phyloP scores from a whole-genome alignment of 257 asterid species.

The Galeopsis tetrahit region DNA sequence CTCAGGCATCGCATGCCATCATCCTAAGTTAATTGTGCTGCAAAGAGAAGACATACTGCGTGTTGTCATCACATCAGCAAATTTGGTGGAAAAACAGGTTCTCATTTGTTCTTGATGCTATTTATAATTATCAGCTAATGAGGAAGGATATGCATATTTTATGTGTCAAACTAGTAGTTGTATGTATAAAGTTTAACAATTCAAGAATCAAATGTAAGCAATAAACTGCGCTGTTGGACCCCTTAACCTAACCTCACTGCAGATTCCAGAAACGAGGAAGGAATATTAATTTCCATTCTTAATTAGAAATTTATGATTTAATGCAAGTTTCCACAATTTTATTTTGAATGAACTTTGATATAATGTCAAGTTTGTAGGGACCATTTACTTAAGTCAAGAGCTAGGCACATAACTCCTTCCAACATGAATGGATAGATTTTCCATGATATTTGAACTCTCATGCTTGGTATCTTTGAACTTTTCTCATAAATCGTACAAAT shows the following conservation, averaged over 20 bases:
- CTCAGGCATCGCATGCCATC: conserved; percentile 91
- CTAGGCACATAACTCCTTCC: background rate
- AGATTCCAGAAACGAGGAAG: conserved; percentile 1
- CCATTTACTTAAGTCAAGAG: background rate
- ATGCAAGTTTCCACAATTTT: background rate
- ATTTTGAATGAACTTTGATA: background rate
- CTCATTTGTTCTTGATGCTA: conserved; percentile 23
- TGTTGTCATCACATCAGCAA: conserved; percentile 84
- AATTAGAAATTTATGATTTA: background rate
- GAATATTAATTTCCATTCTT: background rate
- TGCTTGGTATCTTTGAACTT: too few relatives aligned
- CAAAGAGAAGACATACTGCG: conserved; percentile 79
- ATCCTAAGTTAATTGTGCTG: conserved; percentile 81
- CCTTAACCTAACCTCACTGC: background rate
- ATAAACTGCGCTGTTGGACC: background rate
- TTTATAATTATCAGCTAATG: conserved; percentile 27
- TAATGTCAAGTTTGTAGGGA: background rate
- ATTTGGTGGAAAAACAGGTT: conserved; percentile 90
- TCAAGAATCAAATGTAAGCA: conserved; percentile 9
- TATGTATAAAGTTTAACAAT: conserved; percentile 1
- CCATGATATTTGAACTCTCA: too few relatives aligned
- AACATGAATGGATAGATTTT: background rate
- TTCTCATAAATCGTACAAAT: too few relatives aligned
- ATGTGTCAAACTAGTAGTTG: background rate
- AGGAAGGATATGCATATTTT: conserved; percentile 30